phyloP scores from a whole-genome alignment of 2,329 filamentous ascomycete genomes.

The Coniochaeta sp. region DNA sequence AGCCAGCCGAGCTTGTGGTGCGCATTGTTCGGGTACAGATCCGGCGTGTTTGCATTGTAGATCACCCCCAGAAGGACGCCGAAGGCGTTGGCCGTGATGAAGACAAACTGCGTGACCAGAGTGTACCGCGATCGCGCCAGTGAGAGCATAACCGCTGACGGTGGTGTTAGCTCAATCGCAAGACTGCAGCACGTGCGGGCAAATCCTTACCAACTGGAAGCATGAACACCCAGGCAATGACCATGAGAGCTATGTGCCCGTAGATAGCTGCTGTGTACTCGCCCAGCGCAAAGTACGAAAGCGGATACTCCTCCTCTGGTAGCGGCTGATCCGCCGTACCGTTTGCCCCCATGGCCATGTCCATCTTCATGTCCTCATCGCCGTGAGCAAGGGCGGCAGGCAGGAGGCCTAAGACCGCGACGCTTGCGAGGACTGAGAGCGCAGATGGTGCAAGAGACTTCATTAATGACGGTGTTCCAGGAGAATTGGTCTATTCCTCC shows the following conservation, averaged over 20 bases:
- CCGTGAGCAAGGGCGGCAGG: constrained; percentile 21
- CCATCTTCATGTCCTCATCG: constrained; percentile 17
- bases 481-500: not conserved
- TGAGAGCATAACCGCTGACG: constrained; percentile 74
- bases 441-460: not conserved
- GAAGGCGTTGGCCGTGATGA: constrained; percentile 55
- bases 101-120: constrained; percentile 60
- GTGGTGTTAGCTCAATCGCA: not conserved
- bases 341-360: not conserved
- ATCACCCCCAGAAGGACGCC: constrained; percentile 59
- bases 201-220: constrained; percentile 59
- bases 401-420: constrained; percentile 16
- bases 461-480: not conserved
- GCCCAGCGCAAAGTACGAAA: constrained; percentile 53
- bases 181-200: constrained; percentile 17
- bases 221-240: constrained; percentile 63
- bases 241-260: constrained; percentile 64
- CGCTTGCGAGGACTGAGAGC: constrained; percentile 12
- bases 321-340: constrained; percentile 14
- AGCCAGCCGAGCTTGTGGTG: constrained; percentile 87
- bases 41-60: constrained; percentile 76
- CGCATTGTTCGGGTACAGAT: constrained; percentile 81
- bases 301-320: constrained; percentile 25
- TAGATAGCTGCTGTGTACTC: constrained; percentile 52
- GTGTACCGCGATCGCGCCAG: constrained; percentile 71